Evolutionary conservation across 805 yeast species (phyloP), one percentile per base, ranked within the genome.

Genomic region (Scheffersomyces amazonensis): DNA sequence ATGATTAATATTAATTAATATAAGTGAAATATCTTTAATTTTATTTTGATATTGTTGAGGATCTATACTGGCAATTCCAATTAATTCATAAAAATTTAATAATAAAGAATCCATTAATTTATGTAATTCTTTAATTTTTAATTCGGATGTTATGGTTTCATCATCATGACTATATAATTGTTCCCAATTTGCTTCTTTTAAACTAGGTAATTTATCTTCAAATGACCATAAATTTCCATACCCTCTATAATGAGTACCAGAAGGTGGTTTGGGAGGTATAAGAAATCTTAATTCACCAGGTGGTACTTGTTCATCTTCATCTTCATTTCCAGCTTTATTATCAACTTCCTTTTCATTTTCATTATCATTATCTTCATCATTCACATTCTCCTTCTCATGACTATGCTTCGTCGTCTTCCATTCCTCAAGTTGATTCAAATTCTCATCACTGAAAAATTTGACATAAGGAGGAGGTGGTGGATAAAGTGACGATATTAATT

Each of bases 401-500:
- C 8, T 20, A 15, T 18, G 31, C 10, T 15, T 15, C 28, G 12
- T 6, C 10, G 19, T 16, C 17, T 53, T 39, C 58, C 64, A 51
- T 23, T 42, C 47, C 17, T 60, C 56, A 20, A 74, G 63, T 52
- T 69, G 72, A 16, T 59, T 65, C n/a, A 77, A 48, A 53, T 89
- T 88, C 42, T 78, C 86, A 3, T 66, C 54, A 0, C 96, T 87
- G 66, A 87, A 91, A 51, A 73, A 78, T 54, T 80, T 77, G 48
- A 79, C 76, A 54, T 78, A 87, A 7, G 86, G 85, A 7, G 99
- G 99, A 2, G 99, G 98, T 1, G 95, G 95, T 2, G 99, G 99
- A 49, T 87, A 93, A 30, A 91, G 70, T 5, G 96, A 80, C 12
- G 96, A 55, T 38, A 69, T 68, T 39, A 68, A 49, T 35, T 69